A percentile compares a stretch with the other conserved stretches of the same genome.
Conservation (phyloP, 345 rosid species). For the Eucalyptus sideroxylon region DNA sequence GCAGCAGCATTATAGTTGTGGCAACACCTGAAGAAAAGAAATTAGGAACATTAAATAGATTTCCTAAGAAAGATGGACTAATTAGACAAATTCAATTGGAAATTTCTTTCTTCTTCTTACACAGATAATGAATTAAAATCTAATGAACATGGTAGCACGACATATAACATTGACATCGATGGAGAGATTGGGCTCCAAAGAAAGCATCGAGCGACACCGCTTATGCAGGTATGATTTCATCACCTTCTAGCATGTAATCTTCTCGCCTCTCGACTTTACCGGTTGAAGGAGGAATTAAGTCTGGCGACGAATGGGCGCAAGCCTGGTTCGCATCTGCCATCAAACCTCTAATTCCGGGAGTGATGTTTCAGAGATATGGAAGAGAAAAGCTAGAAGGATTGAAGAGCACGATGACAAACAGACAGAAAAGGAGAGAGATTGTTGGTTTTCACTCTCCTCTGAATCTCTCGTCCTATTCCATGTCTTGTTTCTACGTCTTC, state of each 20-base stretch:
- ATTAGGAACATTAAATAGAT: background rate
- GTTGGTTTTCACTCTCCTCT: background rate
- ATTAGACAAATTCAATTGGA: background rate
- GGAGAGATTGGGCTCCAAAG: background rate
- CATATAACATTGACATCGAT: background rate
- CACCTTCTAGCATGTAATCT: conserved; percentile 41
- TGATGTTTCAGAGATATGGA: background rate
- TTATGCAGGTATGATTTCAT: background rate
- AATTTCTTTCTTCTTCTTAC: background rate
- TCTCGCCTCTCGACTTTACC: conserved; percentile 4
- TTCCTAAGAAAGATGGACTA: background rate
- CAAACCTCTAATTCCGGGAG: background rate
- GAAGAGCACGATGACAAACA: background rate
- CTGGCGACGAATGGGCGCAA: conserved; percentile 43
- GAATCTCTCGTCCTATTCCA: background rate
- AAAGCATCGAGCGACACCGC: background rate
- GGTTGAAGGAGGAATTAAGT: conserved; percentile 5
- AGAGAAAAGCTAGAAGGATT: background rate
- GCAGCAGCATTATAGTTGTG: conserved; percentile 48
- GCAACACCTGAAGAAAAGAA: conserved; percentile 26
- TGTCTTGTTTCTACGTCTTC: background rate
- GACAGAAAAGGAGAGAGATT: background rate
- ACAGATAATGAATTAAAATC: background rate
- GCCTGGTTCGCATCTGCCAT: conserved; percentile 3
- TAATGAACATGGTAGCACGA: background rate